These are phyloP conservation scores for Daldinia loculata DNA, from an alignment of 495 filamentous ascomycete genomes.

Conservation along the genomic window DNA sequence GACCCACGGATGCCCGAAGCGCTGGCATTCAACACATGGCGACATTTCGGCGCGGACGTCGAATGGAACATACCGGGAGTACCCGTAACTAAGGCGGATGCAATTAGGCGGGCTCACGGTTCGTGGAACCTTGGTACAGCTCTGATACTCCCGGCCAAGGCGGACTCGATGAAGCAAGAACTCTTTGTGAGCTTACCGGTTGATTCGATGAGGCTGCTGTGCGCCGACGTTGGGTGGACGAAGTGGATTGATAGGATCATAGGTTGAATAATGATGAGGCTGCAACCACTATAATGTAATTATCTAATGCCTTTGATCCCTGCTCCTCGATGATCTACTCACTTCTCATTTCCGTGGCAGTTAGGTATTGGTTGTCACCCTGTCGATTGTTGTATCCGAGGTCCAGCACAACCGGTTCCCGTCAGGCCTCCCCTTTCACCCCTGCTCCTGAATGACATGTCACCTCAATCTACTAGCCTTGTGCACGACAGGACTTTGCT, in stretches of 20 bases:
- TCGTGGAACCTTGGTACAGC: conserved; percentile 46
- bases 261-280: conserved; percentile 42
- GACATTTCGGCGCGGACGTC: conserved; percentile 49
- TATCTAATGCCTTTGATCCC: conserved; percentile 42
- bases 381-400: conserved; percentile 35
- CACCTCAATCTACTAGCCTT: conserved; percentile 38
- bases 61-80: conserved; percentile 49
- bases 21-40: conserved; percentile 49
- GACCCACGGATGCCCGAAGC: conserved; percentile 46
- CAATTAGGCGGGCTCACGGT: conserved; percentile 45
- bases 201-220: conserved; percentile 46
- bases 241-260: conserved; percentile 47
- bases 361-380: conserved; percentile 38
- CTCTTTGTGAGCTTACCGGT: conserved; percentile 47
- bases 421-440: conserved; percentile 11
- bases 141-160: conserved; percentile 46
- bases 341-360: conserved; percentile 44
- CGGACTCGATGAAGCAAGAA: conserved; percentile 43
- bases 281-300: conserved; percentile 44
- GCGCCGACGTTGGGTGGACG: conserved; percentile 47
- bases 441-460: conserved; percentile 33
- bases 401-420: conserved; percentile 31
- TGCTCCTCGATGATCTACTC: conserved; percentile 41
- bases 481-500: conserved; percentile 32
- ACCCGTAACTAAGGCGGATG: conserved; percentile 44